Base-by-base conservation (phyloP, 352 stramenopile genomes). In the Pythium myriotylum region DNA sequence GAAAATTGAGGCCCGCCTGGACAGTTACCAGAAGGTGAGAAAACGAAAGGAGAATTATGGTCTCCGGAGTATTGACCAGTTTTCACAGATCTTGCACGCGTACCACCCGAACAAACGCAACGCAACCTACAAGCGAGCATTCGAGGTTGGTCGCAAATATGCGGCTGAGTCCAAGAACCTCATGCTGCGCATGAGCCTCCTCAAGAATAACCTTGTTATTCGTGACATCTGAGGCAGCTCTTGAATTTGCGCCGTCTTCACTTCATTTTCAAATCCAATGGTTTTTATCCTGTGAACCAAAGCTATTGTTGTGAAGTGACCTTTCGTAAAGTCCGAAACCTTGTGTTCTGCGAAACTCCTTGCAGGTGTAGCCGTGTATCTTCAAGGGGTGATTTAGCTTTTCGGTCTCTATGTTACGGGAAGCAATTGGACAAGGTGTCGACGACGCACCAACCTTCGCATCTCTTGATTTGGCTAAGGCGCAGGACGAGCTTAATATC, bases 191-290 rank as follows among this genome's bases (percentile, higher is more conserved):
- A 94, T 94, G 83, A 94, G 83, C 62, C 40, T 96, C 60, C 62
- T 96, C 19, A 94, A 96, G 64, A 93, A 93, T 71, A 83, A 85
- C 68, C 64, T 94, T 50, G 75, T 94, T 57, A 86, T 94, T 29
- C 79, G 85, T 52, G 85, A 91, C n/a, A 60, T 69, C 20, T 90
- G 76, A 77, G 43, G 2, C 29, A 19, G n/a, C 33, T 26, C n/a
- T 4, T 6, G 4, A 14, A 43, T 35, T n/a, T n/a, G n/a, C n/a
- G n/a, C n/a, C n/a, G n/a, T n/a, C n/a, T n/a, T n/a, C n/a, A n/a
- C n/a, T n/a, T n/a, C n/a, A 40, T 14, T 40, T 40, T 40, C 26
- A 54, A 10, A n/a, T n/a, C n/a, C n/a, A n/a, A n/a, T n/a, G n/a
- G n/a, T n/a, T n/a, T n/a, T n/a, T n/a, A n/a, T n/a, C n/a, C n/a